phyloP scores from a whole-genome alignment of 2,329 filamentous ascomycete genomes.

The Aaosphaeria pasadenensis region DNA sequence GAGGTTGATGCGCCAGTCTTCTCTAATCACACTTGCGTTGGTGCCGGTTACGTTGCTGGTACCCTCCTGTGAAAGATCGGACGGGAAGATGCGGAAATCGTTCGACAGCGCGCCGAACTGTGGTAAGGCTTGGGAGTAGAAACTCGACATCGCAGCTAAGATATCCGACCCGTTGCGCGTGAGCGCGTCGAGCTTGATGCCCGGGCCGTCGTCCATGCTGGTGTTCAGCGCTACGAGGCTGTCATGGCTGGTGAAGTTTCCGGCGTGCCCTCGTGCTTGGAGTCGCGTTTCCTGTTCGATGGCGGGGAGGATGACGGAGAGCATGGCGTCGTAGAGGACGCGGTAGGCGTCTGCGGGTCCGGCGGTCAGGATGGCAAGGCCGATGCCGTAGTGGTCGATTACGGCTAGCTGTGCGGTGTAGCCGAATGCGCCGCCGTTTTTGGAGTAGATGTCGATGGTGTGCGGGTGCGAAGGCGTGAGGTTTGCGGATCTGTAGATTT shows the following conservation, averaged over 20 bases:
- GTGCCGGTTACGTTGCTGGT: not conserved
- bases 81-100: slow-evolving; percentile 2
- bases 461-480: slow-evolving; percentile 1
- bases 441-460: slow-evolving; percentile 4
- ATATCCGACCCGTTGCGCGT: slow-evolving; percentile 2
- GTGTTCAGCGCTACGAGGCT: not conserved
- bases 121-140: slow-evolving; percentile 1
- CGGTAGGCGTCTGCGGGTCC: slow-evolving; percentile 2
- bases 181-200: slow-evolving; percentile 1
- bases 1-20: slow-evolving; percentile 3
- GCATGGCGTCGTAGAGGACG: slow-evolving; percentile 2
- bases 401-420: slow-evolving; percentile 4
- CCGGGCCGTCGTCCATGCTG: slow-evolving; percentile 1
- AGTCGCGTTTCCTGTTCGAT: not conserved
- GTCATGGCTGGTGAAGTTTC: not conserved
- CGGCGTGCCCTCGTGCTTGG: not conserved
- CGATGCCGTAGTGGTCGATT: slow-evolving; percentile 4
- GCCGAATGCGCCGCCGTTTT: slow-evolving; percentile 2
- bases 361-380: slow-evolving; percentile 2
- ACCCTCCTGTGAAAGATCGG: not conserved
- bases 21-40: not conserved
- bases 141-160: not conserved
- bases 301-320: slow-evolving; percentile 1
- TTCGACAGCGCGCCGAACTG: not conserved
- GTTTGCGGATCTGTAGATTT: slow-evolving; percentile 4